Base-by-base conservation (phyloP, 1,139 yeast genomes). In the Suhomyces yuchorum region DNA sequence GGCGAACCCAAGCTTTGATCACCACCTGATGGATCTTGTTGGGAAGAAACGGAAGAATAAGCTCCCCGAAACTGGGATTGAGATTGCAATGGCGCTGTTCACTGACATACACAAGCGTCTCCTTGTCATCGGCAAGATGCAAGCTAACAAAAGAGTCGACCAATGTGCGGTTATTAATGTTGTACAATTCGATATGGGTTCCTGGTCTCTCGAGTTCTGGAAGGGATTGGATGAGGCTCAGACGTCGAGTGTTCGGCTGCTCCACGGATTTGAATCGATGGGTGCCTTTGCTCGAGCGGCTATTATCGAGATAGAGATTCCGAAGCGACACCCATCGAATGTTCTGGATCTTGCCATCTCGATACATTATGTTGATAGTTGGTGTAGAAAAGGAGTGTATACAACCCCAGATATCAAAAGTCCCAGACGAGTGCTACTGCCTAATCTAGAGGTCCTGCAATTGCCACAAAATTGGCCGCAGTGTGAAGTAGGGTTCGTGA, bases 81-180 rank as follows among this genome's bases (percentile, higher is more conserved):
- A 62, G 53, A 43, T 60, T 63, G 6, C 52, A 47, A 4, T 41
- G 42, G 0, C 61, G 54, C 7, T 70, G 60, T 48, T 72, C 78
- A 52, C 78, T 73, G n/a, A 75, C 59, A 51, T 73, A 71, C 3
- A 73, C 42, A 35, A 70, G 50, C 37, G 52, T 50, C 17, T 55
- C 52, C 15, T 26, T 23, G 15, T 41, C 18, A 15, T 30, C 48
- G 1, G 49, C 45, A 20, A 61, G 50, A 47, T 70, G 72, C 14
- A 71, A 48, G 3, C 66, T 58, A 47, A 64, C 56, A 48, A 70
- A 71, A 3, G 67, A 56, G 40, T 67, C 71, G 3, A 70, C 42
- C 46, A 70, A 50, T 22, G 50, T 55, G 15, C 50, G 40, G 18
- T 44, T 48, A 37, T 56, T 56, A 38, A 50, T 39, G 8, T 43